Base-by-base conservation (phyloP, 768 basidiomycete species). In the Trametes maxima region DNA sequence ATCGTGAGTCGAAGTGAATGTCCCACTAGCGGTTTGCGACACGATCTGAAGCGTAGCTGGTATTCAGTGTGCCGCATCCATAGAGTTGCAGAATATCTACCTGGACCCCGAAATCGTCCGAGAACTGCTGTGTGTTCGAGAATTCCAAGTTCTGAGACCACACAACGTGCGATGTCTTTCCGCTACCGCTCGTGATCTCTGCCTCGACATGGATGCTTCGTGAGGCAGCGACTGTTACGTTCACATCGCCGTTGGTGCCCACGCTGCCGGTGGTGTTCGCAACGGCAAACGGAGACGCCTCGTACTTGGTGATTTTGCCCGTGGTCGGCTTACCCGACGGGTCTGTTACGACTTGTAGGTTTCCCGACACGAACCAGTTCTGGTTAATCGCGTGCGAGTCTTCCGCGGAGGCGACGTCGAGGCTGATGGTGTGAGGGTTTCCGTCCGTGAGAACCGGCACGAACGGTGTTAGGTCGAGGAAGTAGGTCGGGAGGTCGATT, bases 341-440 rank as follows among this genome's bases (percentile, higher is more conserved):
- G 68, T 90, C 88, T 0, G 84, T 85, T 60, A 87, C 72, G 48
- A 90, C 85, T 70, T 92, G 89, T 6, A 93, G 71, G 40, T 77
- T 69, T 12, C 80, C 91, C 3, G 89, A 90, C 25, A 92, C 83
- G 68, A 83, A 89, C 92, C 91, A 93, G 68, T 91, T 92, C 62
- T 82, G 79, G 52, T 87, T 80, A 67, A 88, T 84, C n/a, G 78
- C 74, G 59, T 87, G 88, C 66, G 87, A 78, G 7, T 71, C 66
- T 70, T 93, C 87, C 17, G 86, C 85, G 5, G 90, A 90, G 21
- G 79, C 82, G 44, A 93, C 86, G 67, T 94, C 86, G 44, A 94
- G 77, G 54, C 85, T 82, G 68, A 93, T 80, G 47, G 77, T 85
- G 71, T 92, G 92, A 21, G 85, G 76, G n/a, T 81, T 71, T 2